Evolutionary conservation across 768 basidiomycete genomes (phyloP).

Genomic region (Sporobolomyces phaffii): DNA sequence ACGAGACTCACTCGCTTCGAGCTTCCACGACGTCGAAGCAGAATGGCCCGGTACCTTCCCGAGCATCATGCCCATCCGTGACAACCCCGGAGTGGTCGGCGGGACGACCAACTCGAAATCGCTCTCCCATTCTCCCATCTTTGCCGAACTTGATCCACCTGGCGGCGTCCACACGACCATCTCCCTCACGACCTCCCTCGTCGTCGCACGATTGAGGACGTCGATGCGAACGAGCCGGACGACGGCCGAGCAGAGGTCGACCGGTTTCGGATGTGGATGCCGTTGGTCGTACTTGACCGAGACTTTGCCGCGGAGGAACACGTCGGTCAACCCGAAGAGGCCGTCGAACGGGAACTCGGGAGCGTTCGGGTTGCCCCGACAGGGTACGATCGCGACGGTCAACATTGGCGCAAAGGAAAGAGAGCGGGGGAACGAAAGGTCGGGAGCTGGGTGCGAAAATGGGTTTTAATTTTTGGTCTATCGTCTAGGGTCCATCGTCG

Average conservation of each 20-base stretch:
- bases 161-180: not conserved
- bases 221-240: constrained; percentile 18
- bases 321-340: constrained; percentile 6
- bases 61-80: constrained; percentile 10
- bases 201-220: not conserved
- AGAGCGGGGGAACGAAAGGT: no score
- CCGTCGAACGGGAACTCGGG: constrained; percentile 19
- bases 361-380: constrained; percentile 4
- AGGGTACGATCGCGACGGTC: constrained; percentile 4
- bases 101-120: constrained; percentile 6
- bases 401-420: no score
- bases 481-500: no score
- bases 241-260: not conserved
- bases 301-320: constrained; percentile 5
- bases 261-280: constrained; percentile 10
- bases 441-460: no score
- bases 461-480: no score
- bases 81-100: not conserved
- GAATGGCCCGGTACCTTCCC: constrained; percentile 9
- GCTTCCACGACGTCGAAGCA: constrained; percentile 7
- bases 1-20: not conserved
- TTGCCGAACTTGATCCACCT: not conserved
- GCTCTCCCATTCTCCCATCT: constrained; percentile 2
- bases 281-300: constrained; percentile 11
- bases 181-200: not conserved